phyloP scores from a whole-genome alignment of 805 yeast genomes.

The Teunomyces gatunensis region DNA sequence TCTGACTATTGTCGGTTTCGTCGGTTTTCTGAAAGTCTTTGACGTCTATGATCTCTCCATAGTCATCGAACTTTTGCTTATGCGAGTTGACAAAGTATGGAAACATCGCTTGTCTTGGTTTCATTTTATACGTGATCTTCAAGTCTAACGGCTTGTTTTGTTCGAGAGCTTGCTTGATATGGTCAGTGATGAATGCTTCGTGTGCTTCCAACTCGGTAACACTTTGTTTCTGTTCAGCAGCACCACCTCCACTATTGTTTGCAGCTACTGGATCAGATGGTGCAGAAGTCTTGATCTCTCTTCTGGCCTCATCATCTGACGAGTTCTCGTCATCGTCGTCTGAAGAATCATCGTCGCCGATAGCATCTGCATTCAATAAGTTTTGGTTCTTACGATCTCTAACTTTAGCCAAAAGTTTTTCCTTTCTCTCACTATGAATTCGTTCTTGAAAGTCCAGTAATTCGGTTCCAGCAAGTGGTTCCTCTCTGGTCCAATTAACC shows the following conservation, averaged over 20 bases:
- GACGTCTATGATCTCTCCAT: slow-evolving; percentile 74
- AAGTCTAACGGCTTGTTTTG: slow-evolving; percentile 54
- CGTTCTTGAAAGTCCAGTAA: slow-evolving; percentile 45
- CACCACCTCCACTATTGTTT: slow-evolving; percentile 6
- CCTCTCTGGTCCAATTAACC: slow-evolving; percentile 45
- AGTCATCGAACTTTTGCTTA: slow-evolving; percentile 72
- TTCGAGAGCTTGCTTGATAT: slow-evolving; percentile 37
- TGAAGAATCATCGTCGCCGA: slow-evolving; percentile 32
- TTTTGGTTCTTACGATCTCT: slow-evolving; percentile 40
- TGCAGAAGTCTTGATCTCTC: neutral
- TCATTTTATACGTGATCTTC: slow-evolving; percentile 39
- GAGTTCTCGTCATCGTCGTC: slow-evolving; percentile 25
- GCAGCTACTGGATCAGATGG: neutral
- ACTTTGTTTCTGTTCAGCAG: neutral
- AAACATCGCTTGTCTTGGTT: slow-evolving; percentile 65
- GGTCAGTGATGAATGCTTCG: slow-evolving; percentile 40
- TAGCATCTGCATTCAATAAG: slow-evolving; percentile 35
- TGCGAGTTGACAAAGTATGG: slow-evolving; percentile 56
- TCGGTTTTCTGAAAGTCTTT: slow-evolving; percentile 60
- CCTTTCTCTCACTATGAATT: slow-evolving; percentile 47
- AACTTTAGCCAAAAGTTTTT: slow-evolving; percentile 39
- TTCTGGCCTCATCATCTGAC: slow-evolving; percentile 8
- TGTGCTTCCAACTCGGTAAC: slow-evolving; percentile 37
- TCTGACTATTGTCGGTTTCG: slow-evolving; percentile 39
- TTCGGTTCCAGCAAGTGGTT: slow-evolving; percentile 49